These are phyloP conservation scores for Gentiana dahurica DNA, from an alignment of 257 asterid genomes.

Conservation along the genomic window DNA sequence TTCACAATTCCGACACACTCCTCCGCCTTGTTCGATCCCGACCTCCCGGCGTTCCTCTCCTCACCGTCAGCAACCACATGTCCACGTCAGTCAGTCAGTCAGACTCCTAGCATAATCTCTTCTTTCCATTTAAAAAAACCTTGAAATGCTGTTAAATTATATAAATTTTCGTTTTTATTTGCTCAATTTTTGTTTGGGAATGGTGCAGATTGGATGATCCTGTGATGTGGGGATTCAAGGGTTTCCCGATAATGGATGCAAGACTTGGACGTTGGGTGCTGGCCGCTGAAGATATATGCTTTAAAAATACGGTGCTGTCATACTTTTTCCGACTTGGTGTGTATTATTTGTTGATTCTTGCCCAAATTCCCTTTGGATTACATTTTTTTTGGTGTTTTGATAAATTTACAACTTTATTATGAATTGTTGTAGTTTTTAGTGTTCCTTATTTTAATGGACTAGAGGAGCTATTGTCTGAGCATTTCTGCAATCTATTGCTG, in stretches of 20 bases:
- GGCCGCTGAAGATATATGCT: constrained; percentile 96
- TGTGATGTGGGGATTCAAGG: constrained; percentile 82
- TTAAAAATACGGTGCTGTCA: constrained; percentile 57
- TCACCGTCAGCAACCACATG: constrained; percentile 98
- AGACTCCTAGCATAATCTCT: constrained; percentile 2
- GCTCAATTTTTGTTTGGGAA: neutral
- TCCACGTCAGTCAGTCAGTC: constrained; percentile 73
- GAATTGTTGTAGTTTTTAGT: neutral
- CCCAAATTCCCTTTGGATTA: neutral
- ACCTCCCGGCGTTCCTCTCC: constrained; percentile 79
- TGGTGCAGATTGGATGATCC: constrained; percentile 92
- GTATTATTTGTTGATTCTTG: constrained; percentile 21
- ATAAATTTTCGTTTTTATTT: constrained; percentile 1
- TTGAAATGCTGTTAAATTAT: no score
- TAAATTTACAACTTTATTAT: neutral
- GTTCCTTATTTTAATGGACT: no score
- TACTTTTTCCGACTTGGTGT: constrained; percentile 84
- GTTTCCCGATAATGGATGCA: constrained; percentile 61
- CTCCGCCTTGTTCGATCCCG: constrained; percentile 71
- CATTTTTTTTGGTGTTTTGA: neutral
- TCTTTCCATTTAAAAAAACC: constrained; percentile 1
- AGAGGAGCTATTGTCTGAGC: no score
- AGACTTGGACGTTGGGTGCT: constrained; percentile 83
- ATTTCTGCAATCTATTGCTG: no score
- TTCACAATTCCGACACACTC: constrained; percentile 70